These are phyloP conservation scores for Penicillium argentinense DNA, from an alignment of 495 filamentous ascomycete genomes.

Conservation along the genomic window DNA sequence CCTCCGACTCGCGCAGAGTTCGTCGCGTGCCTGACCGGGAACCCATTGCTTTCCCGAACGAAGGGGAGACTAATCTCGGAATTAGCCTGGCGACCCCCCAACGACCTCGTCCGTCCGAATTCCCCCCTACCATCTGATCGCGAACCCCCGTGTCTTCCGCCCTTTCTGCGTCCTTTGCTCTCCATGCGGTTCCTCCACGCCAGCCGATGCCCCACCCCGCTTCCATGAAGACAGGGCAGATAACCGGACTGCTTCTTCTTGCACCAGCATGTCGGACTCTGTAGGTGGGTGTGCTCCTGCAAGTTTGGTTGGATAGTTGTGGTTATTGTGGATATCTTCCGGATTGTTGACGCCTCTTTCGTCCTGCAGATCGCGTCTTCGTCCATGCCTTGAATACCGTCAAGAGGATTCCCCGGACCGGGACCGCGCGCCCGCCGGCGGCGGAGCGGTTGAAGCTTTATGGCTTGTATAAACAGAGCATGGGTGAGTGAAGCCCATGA, in stretches of 20 bases:
- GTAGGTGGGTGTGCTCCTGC: constrained; percentile 45
- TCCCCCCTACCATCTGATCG: constrained; percentile 1
- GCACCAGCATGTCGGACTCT: constrained; percentile 54
- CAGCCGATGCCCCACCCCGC: constrained; percentile 32
- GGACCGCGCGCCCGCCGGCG: constrained; percentile 81
- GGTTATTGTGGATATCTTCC: too few species aligned
- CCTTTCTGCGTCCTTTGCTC: too few species aligned
- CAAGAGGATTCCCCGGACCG: constrained; percentile 93
- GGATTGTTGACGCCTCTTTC: background rate
- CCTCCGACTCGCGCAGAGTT: background rate
- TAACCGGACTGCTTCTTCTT: constrained; percentile 22
- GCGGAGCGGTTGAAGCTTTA: constrained; percentile 86
- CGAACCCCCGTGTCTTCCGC: background rate
- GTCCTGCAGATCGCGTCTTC: constrained; percentile 81
- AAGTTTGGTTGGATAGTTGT: too few species aligned
- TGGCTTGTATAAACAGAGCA: constrained; percentile 97
- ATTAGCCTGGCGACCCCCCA: constrained; percentile 1
- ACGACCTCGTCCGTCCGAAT: constrained; percentile 2
- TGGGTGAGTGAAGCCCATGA: constrained; percentile 53
- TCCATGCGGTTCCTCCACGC: constrained; percentile 27
- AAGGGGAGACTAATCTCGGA: background rate
- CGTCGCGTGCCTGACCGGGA: constrained; percentile 11
- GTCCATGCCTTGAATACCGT: constrained; percentile 98
- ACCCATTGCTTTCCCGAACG: constrained; percentile 12
- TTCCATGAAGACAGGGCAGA: constrained; percentile 36